Base-by-base conservation (phyloP, 1,284 basidiomycete species). In the Sanghuangporus sanghuang region DNA sequence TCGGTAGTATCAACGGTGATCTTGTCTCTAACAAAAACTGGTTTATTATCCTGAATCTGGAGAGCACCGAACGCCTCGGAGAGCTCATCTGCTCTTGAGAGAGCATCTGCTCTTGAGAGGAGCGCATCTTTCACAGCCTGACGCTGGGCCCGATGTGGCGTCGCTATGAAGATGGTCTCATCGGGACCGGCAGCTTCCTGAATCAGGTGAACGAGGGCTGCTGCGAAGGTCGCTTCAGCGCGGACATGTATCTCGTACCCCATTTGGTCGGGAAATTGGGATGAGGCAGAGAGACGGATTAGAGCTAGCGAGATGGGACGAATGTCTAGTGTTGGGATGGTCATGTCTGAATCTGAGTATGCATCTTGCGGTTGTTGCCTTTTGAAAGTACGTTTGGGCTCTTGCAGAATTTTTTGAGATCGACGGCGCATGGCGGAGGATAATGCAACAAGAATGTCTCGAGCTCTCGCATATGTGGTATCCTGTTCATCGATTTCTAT, bases 1-100 rank as follows among this genome's bases (percentile, higher is more conserved):
- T 81, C 81, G 52, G 81, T 72, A 0, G 81, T 81, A 66, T 82
- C 81, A 5, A 82, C 78, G 0, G 72, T 80, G 7, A 82, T 73
- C 53, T 70, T 62, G 12, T 60, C 57, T 36, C n/a, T 55, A 39
- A 50, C 38, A 57, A 65, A 44, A 36, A 32, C n/a, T 44, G 62
- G 61, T 27, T 27, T 46, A 35, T 49, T 46, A 18, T 46, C 61
- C 16, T 48, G 44, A n/a, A 62, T 36, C 14, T 66, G 56, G 52
- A 63, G 39, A 27, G 53, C 38, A 11, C 48, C 61, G 36, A 68
- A 57, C 1, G 63, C 63, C 12, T 67, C 63, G 2, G 63, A 61
- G 2, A 71, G 58, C 32, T 52, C 66, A 39, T 66, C 62, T 8
- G 64, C 57, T 21, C 27, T 27, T n/a, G 57, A 49, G 11, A 38